Evolutionary conservation across 1,284 basidiomycete genomes (phyloP), one percentile per base, ranked within the genome.

Genomic region (Leccinum subrobustum): DNA sequence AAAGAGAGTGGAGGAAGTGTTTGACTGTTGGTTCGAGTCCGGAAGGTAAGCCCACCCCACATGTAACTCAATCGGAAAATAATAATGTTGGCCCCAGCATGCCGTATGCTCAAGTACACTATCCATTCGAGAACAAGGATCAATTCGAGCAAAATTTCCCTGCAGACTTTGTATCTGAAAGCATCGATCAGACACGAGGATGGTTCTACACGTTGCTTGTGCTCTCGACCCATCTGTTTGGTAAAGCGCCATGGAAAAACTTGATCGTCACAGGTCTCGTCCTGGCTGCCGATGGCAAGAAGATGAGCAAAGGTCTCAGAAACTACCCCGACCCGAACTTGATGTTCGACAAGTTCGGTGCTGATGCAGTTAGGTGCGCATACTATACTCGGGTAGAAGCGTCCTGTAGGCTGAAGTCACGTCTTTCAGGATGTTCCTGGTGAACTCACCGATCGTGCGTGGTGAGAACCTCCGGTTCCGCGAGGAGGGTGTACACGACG

Each of bases 131-230:
- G 25, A 97, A 96, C 79, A 91, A 91, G 77, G 95, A 96, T 58
- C 78, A 86, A 55, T 92, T 93, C 64, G 88, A 96, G 75, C 80
- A 80, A 35, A 87, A 87, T 12, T 98, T 95, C 82, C 97, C 97
- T 4, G 97, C 95, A n/a, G 91, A 99, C 73, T 99, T 99, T 74
- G 89, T 99, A 55, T 96, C 92, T 6, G 97, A 99, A 76, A 96
- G 96, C 74, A 97, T 95, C 62, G 93, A 96, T 75, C 93, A 96
- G 77, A 96, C 93, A 47, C 85, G 95, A 71, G 97, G 96, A 48
- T 99, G 97, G 97, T 99, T 99, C 87, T 99, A 99, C 80, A 99
- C 97, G 4, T 80, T 99, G 27, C 87, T 99, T 56, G 96, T 99
- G 6, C 82, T 99, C 27, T 94, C 92, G 29, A 98, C 95, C 12